Evolutionary conservation across 768 basidiomycete species (phyloP).

Genomic region (Suillus bovinus): DNA sequence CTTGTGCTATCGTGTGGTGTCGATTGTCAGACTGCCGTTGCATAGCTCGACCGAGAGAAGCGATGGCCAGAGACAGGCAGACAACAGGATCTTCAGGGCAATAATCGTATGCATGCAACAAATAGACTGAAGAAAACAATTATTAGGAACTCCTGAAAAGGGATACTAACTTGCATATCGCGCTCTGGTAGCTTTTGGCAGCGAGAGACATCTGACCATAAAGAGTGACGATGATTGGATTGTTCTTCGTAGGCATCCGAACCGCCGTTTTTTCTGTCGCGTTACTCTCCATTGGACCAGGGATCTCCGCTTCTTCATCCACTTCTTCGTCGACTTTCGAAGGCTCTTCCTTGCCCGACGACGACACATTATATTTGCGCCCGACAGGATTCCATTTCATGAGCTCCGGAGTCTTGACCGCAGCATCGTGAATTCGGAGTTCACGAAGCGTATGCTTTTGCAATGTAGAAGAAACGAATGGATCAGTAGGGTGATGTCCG

Average conservation of each 20-base stretch:
- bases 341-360: constrained; percentile 37
- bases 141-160: background rate
- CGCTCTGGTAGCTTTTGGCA: constrained; percentile 86
- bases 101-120: constrained; percentile 86
- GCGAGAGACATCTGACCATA: constrained; percentile 87
- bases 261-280: constrained; percentile 28
- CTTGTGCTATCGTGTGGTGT: constrained; percentile 84
- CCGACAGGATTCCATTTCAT: constrained; percentile 62
- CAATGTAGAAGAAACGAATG: constrained; percentile 74
- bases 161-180: constrained; percentile 66
- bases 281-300: constrained; percentile 14
- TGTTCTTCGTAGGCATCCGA: constrained; percentile 64
- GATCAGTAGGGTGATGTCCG: constrained; percentile 68
- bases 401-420: constrained; percentile 59
- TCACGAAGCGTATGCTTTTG: constrained; percentile 87
- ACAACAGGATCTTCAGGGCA: constrained; percentile 83
- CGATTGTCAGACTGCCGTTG: constrained; percentile 94
- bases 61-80: constrained; percentile 78
- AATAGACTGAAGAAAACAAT: constrained; percentile 60
- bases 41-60: constrained; percentile 88
- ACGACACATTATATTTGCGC: constrained; percentile 55
- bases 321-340: constrained; percentile 35
- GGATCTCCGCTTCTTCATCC: constrained; percentile 28
- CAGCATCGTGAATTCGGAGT: constrained; percentile 65
- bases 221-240: constrained; percentile 66